phyloP scores from a whole-genome alignment of 176 grass and related monocot genomes.

The Rhynchospora tenuis region DNA sequence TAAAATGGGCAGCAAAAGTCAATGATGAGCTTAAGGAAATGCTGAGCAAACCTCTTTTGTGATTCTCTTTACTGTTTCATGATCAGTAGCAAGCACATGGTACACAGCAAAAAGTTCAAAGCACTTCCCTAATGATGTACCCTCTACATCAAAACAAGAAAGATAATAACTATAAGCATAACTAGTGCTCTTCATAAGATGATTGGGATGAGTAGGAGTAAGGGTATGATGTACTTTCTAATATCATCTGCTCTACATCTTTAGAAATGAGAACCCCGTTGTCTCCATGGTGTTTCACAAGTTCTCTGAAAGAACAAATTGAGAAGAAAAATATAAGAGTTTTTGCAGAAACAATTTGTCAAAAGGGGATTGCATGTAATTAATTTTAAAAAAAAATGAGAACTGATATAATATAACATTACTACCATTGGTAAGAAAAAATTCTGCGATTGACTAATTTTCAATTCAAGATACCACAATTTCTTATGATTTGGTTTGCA shows the following conservation, averaged over 20 bases:
- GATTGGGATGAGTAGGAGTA: neutral
- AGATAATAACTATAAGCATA: neutral
- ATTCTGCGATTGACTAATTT: neutral
- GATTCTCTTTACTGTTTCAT: slow-evolving; percentile 90
- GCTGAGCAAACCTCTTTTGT: slow-evolving; percentile 57
- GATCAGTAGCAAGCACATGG: slow-evolving; percentile 77
- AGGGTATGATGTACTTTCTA: slow-evolving; percentile 51
- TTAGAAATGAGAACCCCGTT: slow-evolving; percentile 69
- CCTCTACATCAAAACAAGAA: slow-evolving; percentile 44
- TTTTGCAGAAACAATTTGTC: neutral
- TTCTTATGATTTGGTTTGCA: neutral
- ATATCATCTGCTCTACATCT: slow-evolving; percentile 78
- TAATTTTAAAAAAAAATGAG: neutral
- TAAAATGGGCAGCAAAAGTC: neutral
- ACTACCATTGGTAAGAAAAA: neutral
- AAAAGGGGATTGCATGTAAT: neutral
- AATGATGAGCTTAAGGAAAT: neutral
- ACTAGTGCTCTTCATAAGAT: neutral
- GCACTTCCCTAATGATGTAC: slow-evolving; percentile 68
- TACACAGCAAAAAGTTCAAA: slow-evolving; percentile 89
- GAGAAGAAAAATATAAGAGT: slow-evolving; percentile 4
- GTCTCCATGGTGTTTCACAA: slow-evolving; percentile 62
- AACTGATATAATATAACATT: no score
- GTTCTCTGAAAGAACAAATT: slow-evolving; percentile 56
- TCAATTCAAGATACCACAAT: neutral